Evolutionary conservation across 306 rosid genomes (phyloP).

Genomic region (Sicyos baderoa): DNA sequence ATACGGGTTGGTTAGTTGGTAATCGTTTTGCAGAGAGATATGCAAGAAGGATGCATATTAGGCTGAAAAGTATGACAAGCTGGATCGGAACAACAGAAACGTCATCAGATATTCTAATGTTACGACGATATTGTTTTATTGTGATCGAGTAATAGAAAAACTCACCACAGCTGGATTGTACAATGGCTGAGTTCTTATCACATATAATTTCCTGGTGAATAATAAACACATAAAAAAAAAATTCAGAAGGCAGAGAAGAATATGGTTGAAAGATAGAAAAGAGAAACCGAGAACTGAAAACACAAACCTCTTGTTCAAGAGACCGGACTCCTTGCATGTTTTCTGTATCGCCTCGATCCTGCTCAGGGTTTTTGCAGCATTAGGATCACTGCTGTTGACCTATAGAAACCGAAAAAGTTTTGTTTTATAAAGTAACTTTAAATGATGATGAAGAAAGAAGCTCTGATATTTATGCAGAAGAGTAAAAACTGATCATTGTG

Average conservation of each 20-base stretch:
- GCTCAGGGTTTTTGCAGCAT: slow-evolving; percentile 70
- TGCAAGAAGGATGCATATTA: slow-evolving; percentile 38
- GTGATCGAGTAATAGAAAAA: slow-evolving; percentile 8
- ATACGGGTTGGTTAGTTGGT: slow-evolving; percentile 7
- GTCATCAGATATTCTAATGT: slow-evolving; percentile 18
- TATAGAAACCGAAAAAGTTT: slow-evolving; percentile 24
- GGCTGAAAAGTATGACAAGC: slow-evolving; percentile 39
- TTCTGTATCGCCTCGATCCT: slow-evolving; percentile 68
- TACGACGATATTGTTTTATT: not conserved
- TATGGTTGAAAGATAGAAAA: not conserved
- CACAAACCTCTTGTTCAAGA: slow-evolving; percentile 52
- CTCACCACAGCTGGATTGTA: slow-evolving; percentile 39
- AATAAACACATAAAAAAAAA: slow-evolving; percentile 18
- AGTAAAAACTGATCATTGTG: not conserved
- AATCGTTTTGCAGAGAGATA: slow-evolving; percentile 37
- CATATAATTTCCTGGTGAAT: slow-evolving; percentile 42
- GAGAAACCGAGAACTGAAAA: not conserved
- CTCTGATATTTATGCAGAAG: not conserved
- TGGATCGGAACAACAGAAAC: slow-evolving; percentile 27
- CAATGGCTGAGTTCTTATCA: slow-evolving; percentile 25
- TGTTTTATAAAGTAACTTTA: not conserved
- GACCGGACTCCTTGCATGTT: slow-evolving; percentile 72
- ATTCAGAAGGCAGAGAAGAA: slow-evolving; percentile 19
- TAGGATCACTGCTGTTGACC: slow-evolving; percentile 82
- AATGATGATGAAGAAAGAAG: slow-evolving; percentile 2